Conservation (phyloP, 495 filamentous ascomycete genomes). For the Penicillium fimorum region DNA sequence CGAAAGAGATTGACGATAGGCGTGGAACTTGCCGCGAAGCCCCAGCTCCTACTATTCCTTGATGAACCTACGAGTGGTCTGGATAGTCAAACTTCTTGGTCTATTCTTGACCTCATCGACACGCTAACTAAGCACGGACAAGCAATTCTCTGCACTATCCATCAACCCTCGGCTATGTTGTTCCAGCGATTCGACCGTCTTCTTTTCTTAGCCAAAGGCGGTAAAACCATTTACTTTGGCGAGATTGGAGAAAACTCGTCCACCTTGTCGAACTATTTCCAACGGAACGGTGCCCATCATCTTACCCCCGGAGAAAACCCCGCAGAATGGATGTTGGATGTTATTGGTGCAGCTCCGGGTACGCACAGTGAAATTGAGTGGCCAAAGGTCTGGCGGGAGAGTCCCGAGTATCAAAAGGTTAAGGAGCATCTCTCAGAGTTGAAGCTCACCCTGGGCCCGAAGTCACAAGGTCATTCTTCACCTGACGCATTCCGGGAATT, state of each 20-base stretch:
- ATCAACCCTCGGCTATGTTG: slow-evolving; percentile 80
- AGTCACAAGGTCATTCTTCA: neutral
- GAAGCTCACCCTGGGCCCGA: neutral
- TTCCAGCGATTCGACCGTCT: slow-evolving; percentile 84
- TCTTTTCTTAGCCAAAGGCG: slow-evolving; percentile 68
- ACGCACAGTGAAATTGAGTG: neutral
- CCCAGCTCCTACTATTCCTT: slow-evolving; percentile 78
- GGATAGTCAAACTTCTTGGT: slow-evolving; percentile 82
- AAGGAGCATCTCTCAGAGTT: neutral
- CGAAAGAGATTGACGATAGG: slow-evolving; percentile 84
- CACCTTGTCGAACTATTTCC: slow-evolving; percentile 69
- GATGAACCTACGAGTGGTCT: slow-evolving; percentile 87
- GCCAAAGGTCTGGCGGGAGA: neutral
- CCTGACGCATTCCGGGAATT: slow-evolving; percentile 34
- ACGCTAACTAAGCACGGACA: slow-evolving; percentile 76
- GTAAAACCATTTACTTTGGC: slow-evolving; percentile 71
- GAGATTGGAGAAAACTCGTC: slow-evolving; percentile 73
- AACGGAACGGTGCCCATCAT: slow-evolving; percentile 29
- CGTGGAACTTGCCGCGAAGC: slow-evolving; percentile 85
- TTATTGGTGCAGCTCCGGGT: slow-evolving; percentile 46
- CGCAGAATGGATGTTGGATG: slow-evolving; percentile 83
- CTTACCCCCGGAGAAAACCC: slow-evolving; percentile 55
- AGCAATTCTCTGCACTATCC: slow-evolving; percentile 82
- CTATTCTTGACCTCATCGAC: slow-evolving; percentile 65
- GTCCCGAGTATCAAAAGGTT: neutral